Conservation (phyloP, 106 monocot species). For the Dendrobium officinale region DNA sequence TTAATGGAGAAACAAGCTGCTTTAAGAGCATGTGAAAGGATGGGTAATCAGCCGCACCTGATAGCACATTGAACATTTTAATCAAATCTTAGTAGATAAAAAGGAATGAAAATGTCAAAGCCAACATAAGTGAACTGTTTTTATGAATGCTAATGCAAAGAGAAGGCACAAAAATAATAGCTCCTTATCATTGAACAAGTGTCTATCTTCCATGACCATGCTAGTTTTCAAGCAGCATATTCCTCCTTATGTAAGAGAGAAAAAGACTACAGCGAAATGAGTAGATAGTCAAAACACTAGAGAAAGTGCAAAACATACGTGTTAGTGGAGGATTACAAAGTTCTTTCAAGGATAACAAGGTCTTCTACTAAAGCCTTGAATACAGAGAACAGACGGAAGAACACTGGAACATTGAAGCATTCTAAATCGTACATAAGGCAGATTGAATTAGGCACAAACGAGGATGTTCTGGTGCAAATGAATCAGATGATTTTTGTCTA, state of each 20-base stretch:
- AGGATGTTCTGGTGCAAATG: not conserved
- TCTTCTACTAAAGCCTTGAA: not conserved
- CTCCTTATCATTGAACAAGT: not conserved
- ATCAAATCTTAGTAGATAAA: too few relatives aligned
- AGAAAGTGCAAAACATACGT: not conserved
- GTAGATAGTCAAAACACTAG: not conserved
- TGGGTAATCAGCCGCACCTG: conserved; percentile 84
- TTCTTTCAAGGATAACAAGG: not conserved
- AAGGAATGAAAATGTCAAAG: not conserved
- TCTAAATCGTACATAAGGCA: not conserved
- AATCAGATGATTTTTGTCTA: not conserved
- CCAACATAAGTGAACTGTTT: not conserved
- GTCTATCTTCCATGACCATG: not conserved
- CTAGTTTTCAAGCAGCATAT: not conserved
- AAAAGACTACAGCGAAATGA: not conserved
- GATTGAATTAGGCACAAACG: not conserved
- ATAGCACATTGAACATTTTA: too few relatives aligned
- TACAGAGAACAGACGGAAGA: not conserved
- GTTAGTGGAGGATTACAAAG: not conserved
- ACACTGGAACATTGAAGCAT: not conserved
- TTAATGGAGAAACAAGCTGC: conserved; percentile 70
- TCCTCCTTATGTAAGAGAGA: not conserved
- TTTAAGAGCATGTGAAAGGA: conserved; percentile 78
- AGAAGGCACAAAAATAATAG: not conserved
- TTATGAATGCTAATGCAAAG: not conserved